Evolutionary conservation across 2,329 filamentous ascomycete genomes (phyloP), one percentile per base, ranked within the genome.

Genomic region (Erysiphe neolycopersici): DNA sequence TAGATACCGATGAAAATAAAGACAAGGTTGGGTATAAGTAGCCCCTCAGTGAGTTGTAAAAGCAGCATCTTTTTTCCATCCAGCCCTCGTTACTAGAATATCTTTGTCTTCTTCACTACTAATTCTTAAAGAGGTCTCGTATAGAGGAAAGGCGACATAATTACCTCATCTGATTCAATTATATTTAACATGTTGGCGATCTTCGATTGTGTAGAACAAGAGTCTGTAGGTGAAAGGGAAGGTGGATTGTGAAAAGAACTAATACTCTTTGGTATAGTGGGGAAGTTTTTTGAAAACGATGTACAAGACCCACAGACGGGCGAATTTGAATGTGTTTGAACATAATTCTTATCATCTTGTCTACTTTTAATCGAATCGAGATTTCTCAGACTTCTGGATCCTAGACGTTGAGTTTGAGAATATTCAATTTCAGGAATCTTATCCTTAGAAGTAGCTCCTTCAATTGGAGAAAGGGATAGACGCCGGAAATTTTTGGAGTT

Each of bases 231-330:
- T 31, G 2, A 14, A 13, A 17, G 12, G 5, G 30, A 1, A 13
- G 17, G 2, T 17, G 29, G 17, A 12, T 42, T 13, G 29, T 41
- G 30, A 22, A 17, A 42, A 6, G 41, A 33, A 17, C 26, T 35
- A 18, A 42, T 35, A 32, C 41, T 42, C 30, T 42, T 42, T 35
- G 41, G 41, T 16, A 42, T 42, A 19, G 41, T 32, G 16, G 41
- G 41, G 12, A 42, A 42, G 5, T 35, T 35, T 10, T 13, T 42
- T 11, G 31, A n/a, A 22, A 17, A 13, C 19, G 3, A 11, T 5
- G 17, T 26, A 35, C 12, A 36, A n/a, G 31, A 22, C 14, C 16
- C 38, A 10, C 16, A 14, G 13, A 12, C 13, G n/a, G 22, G 12
- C 14, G 9, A 30, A 10, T 16, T 31, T 31, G 3, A 8, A 5